Base-by-base conservation (phyloP, 139 green algal genomes). In the Eudorina sp. region DNA sequence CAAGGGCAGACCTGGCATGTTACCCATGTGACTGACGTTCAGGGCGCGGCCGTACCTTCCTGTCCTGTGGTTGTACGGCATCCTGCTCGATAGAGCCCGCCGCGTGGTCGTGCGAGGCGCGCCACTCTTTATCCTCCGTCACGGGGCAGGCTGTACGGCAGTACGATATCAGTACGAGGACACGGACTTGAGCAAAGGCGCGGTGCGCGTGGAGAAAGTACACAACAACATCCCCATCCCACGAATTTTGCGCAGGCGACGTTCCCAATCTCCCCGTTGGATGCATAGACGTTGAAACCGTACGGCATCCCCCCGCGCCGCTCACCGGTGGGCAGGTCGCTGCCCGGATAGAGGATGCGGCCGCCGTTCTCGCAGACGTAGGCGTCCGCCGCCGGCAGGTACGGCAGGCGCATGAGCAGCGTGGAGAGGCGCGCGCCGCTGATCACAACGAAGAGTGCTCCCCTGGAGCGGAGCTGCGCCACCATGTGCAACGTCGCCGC, bases 291-390 rank as follows among this genome's bases (percentile, higher is more conserved):
- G 48, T 9, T 55, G 9, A 55, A 21, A 55, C 48, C 9, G 11
- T 55, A 55, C 48, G 48, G 48, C 48, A 66, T 11, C 29, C 4
- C 55, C 55, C 29, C 29, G 27, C 64, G 64, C 29, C 25, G 25
- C 45, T 3, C 60, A 93, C 89, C 76, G 76, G 92, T 92, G 27
- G 76, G 53, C 38, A 92, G 83, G 21, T 86, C n/a, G 23, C 83
- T 85, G 7, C 90, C 91, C 25, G 90, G 88, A 73, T 94, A 96
- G 62, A 95, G 96, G 43, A 97, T 95, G 58, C 95, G 91, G 38
- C 95, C 95, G 16, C 95, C 95, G 34, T 96, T 97, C 73, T 98
- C 95, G 79, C 92, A 94, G 2, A 97, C 94, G 82, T 93, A 95
- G 16, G 95, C 95, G 79, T 98, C 95, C 13, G 94, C 94, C 4